Evolutionary conservation across 495 filamentous ascomycete genomes (phyloP), one percentile per base, ranked within the genome.

Genomic region (Talaromyces trachyspermus): DNA sequence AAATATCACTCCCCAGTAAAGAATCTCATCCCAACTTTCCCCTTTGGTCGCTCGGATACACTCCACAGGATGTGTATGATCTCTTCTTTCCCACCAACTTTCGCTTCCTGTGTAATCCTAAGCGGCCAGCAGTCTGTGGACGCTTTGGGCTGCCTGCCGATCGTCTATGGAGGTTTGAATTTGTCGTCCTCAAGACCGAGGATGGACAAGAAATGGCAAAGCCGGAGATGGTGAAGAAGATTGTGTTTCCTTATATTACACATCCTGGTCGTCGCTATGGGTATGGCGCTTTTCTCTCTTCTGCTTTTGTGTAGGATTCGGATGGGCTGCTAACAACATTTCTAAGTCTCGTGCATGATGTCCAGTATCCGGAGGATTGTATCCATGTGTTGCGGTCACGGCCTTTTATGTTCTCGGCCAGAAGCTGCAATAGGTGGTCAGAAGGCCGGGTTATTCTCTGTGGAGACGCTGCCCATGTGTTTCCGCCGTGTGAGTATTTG

Each of bases 381-480:
- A 71, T 77, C 33, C 35, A 65, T n/a, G 59, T 71, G 17, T 58
- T 71, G 8, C 68, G 74, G 4, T 77, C 67, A n/a, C 58, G 72
- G 11, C 75, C 73, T 0, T 77, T 75, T 37, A 58, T 47, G 0
- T 78, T 74, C 26, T 66, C 68, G 0, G 63, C 68, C 9, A 64
- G 72, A 25, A 65, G 66, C 24, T 74, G 74, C 50, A 78, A 78
- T 39, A 64, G 60, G 35, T 79, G 75, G 75, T 65, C 65, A n/a
- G 53, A 60, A 22, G 59, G 56, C 14, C 59, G 70, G 3, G 68
- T 66, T 0, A 61, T 73, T 40, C 56, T 79, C 6, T 71, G 69
- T 33, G 75, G 75, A 9, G 75, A 79, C 52, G 65, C 75, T 2
- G 74, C 75, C 4, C 69, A 79, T 43, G 76, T 78, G 1, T 79